Conservation (phyloP, 2,329 filamentous ascomycete species). For the Trichoderma sp. region DNA sequence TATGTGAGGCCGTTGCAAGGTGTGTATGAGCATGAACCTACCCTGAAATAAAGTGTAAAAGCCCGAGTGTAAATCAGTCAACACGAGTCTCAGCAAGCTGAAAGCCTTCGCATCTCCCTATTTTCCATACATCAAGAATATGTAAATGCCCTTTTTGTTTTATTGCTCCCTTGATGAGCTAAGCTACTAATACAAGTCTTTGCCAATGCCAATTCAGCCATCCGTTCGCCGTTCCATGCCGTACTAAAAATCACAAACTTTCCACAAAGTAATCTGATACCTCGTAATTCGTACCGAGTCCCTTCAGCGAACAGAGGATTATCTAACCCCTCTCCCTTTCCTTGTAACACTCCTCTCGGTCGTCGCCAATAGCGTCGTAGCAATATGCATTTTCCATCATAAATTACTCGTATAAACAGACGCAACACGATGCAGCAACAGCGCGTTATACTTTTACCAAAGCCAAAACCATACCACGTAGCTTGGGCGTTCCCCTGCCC, state of each 20-base stretch:
- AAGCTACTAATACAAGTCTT: not conserved
- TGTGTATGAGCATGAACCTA: not conserved
- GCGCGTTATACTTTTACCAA: not conserved
- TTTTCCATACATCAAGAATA: not conserved
- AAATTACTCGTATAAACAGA: not conserved
- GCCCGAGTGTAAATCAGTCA: not conserved
- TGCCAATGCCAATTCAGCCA: not conserved
- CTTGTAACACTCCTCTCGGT: slow-evolving; percentile 35
- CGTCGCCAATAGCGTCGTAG: slow-evolving; percentile 29
- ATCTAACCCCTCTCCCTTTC: slow-evolving; percentile 51
- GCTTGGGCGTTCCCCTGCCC: not conserved
- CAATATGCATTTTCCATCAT: slow-evolving; percentile 23
- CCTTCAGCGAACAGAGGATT: slow-evolving; percentile 45
- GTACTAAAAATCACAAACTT: slow-evolving; percentile 27
- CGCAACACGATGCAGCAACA: not conserved
- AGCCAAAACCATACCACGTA: not conserved
- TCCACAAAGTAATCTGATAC: slow-evolving; percentile 20
- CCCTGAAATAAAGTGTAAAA: not conserved
- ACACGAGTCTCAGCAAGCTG: not conserved
- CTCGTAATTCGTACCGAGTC: not conserved
- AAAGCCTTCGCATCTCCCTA: not conserved
- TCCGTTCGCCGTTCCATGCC: slow-evolving; percentile 24
- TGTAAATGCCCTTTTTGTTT: not conserved
- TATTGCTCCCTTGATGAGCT: not conserved
- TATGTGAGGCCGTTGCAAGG: not conserved